Conservation (phyloP, 257 asterid species). For the Solanum chaucha region DNA sequence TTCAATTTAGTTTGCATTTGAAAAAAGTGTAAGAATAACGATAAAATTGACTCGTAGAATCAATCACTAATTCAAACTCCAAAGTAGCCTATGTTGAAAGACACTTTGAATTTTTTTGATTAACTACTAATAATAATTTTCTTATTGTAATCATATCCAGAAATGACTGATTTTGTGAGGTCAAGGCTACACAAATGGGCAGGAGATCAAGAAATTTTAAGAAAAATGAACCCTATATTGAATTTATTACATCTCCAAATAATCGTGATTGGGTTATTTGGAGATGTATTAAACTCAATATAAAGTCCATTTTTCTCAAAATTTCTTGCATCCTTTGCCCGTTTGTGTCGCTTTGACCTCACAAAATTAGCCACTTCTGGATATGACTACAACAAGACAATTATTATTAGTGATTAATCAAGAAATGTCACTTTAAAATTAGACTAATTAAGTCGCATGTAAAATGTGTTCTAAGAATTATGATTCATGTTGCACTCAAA, state of each 20-base stretch:
- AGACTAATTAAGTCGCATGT: too few species aligned
- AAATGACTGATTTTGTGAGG: conserved; percentile 33
- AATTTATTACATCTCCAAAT: conserved; percentile 67
- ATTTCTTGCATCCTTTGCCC: conserved; percentile 59
- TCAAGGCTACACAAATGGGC: conserved; percentile 60
- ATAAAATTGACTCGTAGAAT: background rate
- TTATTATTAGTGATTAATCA: background rate
- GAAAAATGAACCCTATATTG: conserved; percentile 48
- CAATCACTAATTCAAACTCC: background rate
- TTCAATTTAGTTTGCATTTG: background rate
- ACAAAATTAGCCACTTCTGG: conserved; percentile 43
- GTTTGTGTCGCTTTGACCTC: conserved; percentile 40
- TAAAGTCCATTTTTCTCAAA: conserved; percentile 43
- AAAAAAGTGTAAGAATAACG: background rate
- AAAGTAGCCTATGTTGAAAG: too few species aligned
- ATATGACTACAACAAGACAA: conserved; percentile 34
- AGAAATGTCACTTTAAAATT: background rate
- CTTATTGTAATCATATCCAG: conserved; percentile 44
- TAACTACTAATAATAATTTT: background rate
- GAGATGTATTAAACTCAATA: conserved; percentile 67
- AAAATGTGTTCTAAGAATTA: too few species aligned
- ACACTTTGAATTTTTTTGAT: background rate
- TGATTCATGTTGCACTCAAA: too few species aligned
- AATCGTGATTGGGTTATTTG: conserved; percentile 80
- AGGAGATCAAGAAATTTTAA: conserved; percentile 44